These are phyloP conservation scores for Raffaelea deltoideospora DNA, from an alignment of 2,329 filamentous ascomycete genomes.

Conservation along the genomic window DNA sequence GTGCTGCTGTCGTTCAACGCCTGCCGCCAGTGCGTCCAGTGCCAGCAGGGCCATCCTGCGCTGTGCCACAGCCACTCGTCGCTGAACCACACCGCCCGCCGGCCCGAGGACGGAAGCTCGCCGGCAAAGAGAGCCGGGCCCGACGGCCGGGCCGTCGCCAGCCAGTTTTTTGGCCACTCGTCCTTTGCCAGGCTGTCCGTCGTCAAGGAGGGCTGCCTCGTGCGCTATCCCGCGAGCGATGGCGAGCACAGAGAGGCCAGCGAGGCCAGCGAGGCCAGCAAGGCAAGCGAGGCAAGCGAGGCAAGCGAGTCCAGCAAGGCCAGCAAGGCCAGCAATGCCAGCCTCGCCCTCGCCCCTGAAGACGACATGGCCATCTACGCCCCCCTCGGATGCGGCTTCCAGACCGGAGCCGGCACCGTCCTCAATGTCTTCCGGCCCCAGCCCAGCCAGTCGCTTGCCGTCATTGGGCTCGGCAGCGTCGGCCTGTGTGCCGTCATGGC, in stretches of 20 bases:
- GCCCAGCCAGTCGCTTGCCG: constrained; percentile 15
- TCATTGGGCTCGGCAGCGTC: constrained; percentile 25
- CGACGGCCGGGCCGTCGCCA: neutral
- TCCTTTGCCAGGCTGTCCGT: constrained; percentile 2
- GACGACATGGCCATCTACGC: constrained; percentile 13
- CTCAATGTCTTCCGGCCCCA: constrained; percentile 16
- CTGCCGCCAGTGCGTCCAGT: constrained; percentile 18
- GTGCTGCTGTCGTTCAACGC: constrained; percentile 20
- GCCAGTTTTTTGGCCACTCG: constrained; percentile 6
- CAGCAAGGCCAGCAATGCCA: constrained; percentile 1
- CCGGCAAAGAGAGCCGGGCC: too few relatives aligned
- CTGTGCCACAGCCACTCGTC: constrained; percentile 13
- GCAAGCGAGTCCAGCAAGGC: too few relatives aligned
- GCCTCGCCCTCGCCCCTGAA: neutral
- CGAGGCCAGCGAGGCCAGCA: too few relatives aligned
- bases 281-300: too few relatives aligned
- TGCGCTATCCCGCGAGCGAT: too few relatives aligned
- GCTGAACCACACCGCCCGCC: neutral
- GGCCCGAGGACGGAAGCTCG: neutral
- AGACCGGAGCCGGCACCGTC: constrained; percentile 27
- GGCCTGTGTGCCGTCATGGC: constrained; percentile 24
- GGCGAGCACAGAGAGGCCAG: too few relatives aligned
- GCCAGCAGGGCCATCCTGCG: constrained; percentile 12
- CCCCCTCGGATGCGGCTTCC: constrained; percentile 26
- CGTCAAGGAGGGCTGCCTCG: neutral